Base-by-base conservation (phyloP, 768 basidiomycete genomes). In the Terana coerulea region DNA sequence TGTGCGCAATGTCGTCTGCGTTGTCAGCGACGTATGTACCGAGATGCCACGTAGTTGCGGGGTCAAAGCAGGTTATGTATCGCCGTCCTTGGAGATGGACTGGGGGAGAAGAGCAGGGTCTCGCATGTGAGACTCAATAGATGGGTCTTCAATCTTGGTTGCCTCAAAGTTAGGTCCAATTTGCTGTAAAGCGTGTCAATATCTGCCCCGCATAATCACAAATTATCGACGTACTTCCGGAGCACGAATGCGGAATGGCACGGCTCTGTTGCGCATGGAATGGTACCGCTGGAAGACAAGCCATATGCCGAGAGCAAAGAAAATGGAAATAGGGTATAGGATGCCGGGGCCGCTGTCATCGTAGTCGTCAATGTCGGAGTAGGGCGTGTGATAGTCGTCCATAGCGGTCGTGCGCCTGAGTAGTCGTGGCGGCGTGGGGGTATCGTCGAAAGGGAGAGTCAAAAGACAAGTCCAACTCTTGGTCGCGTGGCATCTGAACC, bases 11-110 rank as follows among this genome's bases (percentile, higher is more conserved):
- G 56, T 91, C 86, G 11, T 69, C 73, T 34, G 75, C 76, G 54
- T 81, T 78, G 61, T 94, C 91, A 1, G 94, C 87, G 5, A 91
- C 71, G 48, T 83, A 67, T 0, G 93, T 95, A 34, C 72, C 79
- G 44, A 97, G 75, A 60, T 95, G 92, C 34, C 88, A 75, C 19
- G 84, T 85, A 12, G 90, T 95, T 3, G 93, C 84, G 12, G 95
- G 95, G 67, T 98, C 95, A 60, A 82, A 98, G 64, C 86, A 85
- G 2, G 95, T 98, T 53, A 98, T 87, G 63, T 88, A 92, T 35
- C 81, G 75, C 40, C 80, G 72, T 34, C 74, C 75, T 1, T 71
- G 64, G 26, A 77, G 64, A 11, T 67, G 63, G 37, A 75, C 62
- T 1, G 74, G 63, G 3, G 85, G 82, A 78, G 69, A 28, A 93